Conservation (phyloP, 2,329 filamentous ascomycete genomes). For the Fusarium sp. region DNA sequence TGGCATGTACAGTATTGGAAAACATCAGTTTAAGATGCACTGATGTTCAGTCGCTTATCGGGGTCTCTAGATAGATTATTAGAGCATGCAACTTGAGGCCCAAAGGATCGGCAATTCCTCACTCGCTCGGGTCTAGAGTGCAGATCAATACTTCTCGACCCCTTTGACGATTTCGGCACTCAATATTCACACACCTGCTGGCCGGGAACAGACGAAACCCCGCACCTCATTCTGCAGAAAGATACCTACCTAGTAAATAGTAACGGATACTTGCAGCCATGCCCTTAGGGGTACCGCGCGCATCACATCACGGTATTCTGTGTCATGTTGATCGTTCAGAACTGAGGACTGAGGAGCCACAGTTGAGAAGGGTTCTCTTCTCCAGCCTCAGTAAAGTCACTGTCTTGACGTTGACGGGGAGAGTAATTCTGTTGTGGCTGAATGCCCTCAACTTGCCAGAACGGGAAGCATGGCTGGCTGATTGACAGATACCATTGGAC, state of each 20-base stretch:
- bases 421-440: slow-evolving; percentile 28
- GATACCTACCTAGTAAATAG: not conserved
- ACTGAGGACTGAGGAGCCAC: slow-evolving; percentile 12
- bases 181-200: slow-evolving; percentile 30
- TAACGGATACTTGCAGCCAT: not conserved
- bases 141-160: slow-evolving; percentile 30
- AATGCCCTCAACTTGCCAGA: slow-evolving; percentile 41
- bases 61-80: slow-evolving; percentile 1
- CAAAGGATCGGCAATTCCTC: slow-evolving; percentile 25
- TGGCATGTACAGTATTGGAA: slow-evolving; percentile 2
- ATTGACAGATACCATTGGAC: slow-evolving; percentile 40
- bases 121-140: slow-evolving; percentile 17
- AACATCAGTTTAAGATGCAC: not conserved
- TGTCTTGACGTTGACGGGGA: not conserved
- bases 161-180: slow-evolving; percentile 12
- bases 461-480: slow-evolving; percentile 39
- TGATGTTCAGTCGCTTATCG: slow-evolving; percentile 23
- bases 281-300: not conserved
- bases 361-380: slow-evolving; percentile 13
- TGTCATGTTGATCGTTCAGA: slow-evolving; percentile 24
- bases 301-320: slow-evolving; percentile 5
- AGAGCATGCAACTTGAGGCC: slow-evolving; percentile 14
- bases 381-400: slow-evolving; percentile 20
- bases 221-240: slow-evolving; percentile 8
- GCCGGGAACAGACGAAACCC: slow-evolving; percentile 7